Evolutionary conservation across 1,284 basidiomycete genomes (phyloP), one percentile per base, ranked within the genome.

Genomic region (Leccinum huronense): DNA sequence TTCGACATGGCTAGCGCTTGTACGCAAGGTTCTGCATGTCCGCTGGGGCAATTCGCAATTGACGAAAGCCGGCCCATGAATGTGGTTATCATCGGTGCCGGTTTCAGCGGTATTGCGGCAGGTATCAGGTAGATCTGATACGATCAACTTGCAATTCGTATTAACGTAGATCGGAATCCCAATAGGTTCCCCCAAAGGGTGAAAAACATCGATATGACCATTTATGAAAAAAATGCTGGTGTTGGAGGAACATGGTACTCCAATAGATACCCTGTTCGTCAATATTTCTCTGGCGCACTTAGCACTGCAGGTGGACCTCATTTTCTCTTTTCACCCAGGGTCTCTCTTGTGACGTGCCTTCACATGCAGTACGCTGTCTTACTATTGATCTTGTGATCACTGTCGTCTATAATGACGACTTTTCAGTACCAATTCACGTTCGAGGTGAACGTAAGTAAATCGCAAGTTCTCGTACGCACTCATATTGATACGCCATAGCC

Each of bases 191-290:
- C 80, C 6, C 86, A 87, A 73, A 78, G 77, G 57, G 77, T 87
- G 14, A 78, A 79, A 57, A 86, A 87, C 62, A 68, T 86, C 8
- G 76, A 85, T 23, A 69, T 88, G 11, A 81, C 80, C 1, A 82
- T 88, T n/a, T 88, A 51, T 14, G 48, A 51, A 13, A 51, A 51
- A 27, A 19, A 23, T 11, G 48, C 48, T 27, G 48, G 48, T 1
- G 76, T 89, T n/a, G 87, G 86, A 13, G 87, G 87, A 3, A 83
- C 85, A 2, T 88, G 86, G 86, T 78, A 71, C 67, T 71, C 73
- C 36, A 80, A 80, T 61, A 75, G 69, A 57, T 80, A 80, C 62
- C 79, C 80, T 31, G 71, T 73, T 54, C 54, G 72, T 76, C 11
- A 27, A 13, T 59, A 6, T 6, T 40, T 42, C 13, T 33, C 30